A percentile compares a stretch with the other conserved stretches of the same genome.
phyloP scores from a whole-genome alignment of 202 grass and related monocot genomes.

The Zizania palustris region DNA sequence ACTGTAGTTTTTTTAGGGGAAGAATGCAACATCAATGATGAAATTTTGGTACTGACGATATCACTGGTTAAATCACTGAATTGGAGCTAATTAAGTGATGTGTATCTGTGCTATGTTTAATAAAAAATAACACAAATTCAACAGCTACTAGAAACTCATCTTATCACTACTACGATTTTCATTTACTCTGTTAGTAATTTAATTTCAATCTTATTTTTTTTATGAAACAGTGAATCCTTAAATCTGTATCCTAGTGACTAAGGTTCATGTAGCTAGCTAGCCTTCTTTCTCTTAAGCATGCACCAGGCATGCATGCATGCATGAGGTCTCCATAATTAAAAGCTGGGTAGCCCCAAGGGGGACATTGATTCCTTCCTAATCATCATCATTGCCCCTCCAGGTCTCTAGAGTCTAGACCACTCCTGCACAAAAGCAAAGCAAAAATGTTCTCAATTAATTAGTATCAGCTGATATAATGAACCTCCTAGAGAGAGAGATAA shows the following conservation, averaged over 20 bases:
- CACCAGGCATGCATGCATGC: slow-evolving; percentile 12
- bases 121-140: too few relatives aligned
- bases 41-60: too few relatives aligned
- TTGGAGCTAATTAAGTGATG: not conserved
- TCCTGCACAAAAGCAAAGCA: slow-evolving; percentile 14
- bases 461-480: slow-evolving; percentile 17
- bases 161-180: too few relatives aligned
- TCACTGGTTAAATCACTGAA: not conserved
- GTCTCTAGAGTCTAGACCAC: not conserved
- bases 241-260: not conserved
- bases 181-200: too few relatives aligned
- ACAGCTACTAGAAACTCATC: too few relatives aligned
- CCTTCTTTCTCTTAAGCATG: slow-evolving; percentile 2
- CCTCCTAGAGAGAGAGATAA: not conserved
- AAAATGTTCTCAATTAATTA: slow-evolving; percentile 1
- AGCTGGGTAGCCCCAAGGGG: slow-evolving; percentile 25
- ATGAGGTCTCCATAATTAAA: slow-evolving; percentile 20
- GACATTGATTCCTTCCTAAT: slow-evolving; percentile 38
- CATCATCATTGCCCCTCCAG: slow-evolving; percentile 31
- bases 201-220: too few relatives aligned
- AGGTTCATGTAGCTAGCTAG: not conserved
- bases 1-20: too few relatives aligned
- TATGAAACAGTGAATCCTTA: not conserved
- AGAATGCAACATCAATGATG: too few relatives aligned
- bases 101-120: not conserved